Conservation (phyloP, 768 basidiomycete genomes). For the Calvatia gigantea region DNA sequence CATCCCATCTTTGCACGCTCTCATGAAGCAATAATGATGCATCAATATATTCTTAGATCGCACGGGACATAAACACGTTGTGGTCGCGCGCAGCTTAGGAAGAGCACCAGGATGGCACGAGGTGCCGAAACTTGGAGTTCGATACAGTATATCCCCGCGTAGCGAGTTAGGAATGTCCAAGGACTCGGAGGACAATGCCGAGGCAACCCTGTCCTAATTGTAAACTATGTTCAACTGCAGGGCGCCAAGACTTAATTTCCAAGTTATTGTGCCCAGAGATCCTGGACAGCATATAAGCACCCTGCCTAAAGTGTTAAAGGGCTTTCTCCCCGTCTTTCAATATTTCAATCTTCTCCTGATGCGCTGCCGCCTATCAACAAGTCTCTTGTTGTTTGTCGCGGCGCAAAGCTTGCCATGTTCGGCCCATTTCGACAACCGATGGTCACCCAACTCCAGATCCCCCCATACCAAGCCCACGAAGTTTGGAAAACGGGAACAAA, state of each 20-base stretch:
- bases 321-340: background rate
- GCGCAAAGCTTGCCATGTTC: background rate
- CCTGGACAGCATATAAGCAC: background rate
- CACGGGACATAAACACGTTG: background rate
- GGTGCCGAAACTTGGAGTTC: background rate
- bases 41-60: no score
- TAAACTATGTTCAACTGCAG: background rate
- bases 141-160: background rate
- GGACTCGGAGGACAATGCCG: background rate
- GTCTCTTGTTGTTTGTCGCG: background rate
- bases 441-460: background rate
- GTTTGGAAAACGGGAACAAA: background rate
- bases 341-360: background rate
- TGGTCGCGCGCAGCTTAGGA: background rate
- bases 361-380: background rate
- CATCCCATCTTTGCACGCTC: no score
- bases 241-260: background rate
- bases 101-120: background rate
- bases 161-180: background rate
- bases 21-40: no score
- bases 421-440: background rate
- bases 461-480: background rate
- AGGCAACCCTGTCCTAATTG: background rate
- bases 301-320: background rate
- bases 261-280: background rate